phyloP scores from a whole-genome alignment of 495 filamentous ascomycete species.

The Halenospora varia region DNA sequence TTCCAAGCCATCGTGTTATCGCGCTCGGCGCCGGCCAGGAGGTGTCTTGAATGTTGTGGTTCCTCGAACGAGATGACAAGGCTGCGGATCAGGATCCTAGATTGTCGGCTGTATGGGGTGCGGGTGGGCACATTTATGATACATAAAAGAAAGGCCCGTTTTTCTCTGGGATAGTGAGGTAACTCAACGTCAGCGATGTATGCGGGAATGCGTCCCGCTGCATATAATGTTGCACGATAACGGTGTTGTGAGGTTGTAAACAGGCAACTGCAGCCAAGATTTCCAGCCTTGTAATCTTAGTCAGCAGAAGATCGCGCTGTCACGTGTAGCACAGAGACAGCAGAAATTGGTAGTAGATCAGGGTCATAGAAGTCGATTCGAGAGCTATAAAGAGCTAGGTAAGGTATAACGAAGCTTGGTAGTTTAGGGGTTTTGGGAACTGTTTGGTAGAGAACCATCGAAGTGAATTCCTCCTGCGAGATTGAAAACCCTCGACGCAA shows the following conservation, averaged over 20 bases:
- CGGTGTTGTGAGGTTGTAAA: background rate
- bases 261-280: no score
- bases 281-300: background rate
- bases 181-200: background rate
- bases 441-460: no score
- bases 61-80: background rate
- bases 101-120: no score
- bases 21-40: background rate
- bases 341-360: background rate
- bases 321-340: background rate
- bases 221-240: background rate
- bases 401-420: no score
- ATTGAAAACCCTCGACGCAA: no score
- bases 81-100: background rate
- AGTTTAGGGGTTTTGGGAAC: no score
- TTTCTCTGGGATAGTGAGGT: background rate
- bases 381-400: no score
- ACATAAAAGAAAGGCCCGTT: background rate
- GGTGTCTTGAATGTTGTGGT: background rate
- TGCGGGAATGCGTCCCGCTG: background rate
- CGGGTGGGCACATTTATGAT: background rate
- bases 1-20: slow-evolving; percentile 13
- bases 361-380: no score
- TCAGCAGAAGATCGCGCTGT: no score
- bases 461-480: no score